Evolutionary conservation across 108 stramenopile genomes (phyloP).

Genomic region (Schizochytrium sp.): DNA sequence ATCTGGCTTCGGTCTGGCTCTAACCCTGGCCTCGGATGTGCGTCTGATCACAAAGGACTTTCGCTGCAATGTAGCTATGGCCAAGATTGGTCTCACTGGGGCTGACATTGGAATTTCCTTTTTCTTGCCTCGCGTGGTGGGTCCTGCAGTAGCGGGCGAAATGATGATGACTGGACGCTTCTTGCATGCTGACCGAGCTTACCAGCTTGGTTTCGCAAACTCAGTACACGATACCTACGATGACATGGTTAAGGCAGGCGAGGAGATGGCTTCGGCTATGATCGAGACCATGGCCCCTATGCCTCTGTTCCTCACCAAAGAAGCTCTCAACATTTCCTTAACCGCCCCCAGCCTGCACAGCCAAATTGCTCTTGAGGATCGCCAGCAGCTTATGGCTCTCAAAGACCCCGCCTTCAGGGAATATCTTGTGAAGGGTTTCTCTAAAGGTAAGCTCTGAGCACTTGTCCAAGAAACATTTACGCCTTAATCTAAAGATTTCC

Average conservation of each 20-base stretch:
- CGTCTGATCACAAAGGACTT: not conserved
- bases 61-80: not conserved
- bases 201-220: not conserved
- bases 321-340: not conserved
- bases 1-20: not conserved
- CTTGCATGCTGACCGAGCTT: not conserved
- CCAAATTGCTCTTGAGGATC: not conserved
- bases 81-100: slow-evolving; percentile 6
- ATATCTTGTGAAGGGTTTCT: not conserved
- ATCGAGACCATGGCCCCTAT: not conserved
- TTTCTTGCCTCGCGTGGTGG: not conserved
- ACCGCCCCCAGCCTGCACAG: not conserved
- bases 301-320: not conserved
- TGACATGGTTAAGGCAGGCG: not conserved
- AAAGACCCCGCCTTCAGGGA: not conserved
- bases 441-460: not conserved
- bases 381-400: not conserved
- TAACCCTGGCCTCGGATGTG: not conserved
- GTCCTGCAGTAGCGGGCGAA: not conserved
- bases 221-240: not conserved
- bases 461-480: too few species aligned
- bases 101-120: not conserved
- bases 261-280: not conserved
- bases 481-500: too few species aligned
- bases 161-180: slow-evolving; percentile 15